Conservation (phyloP, 345 rosid species). For the Linum usitatissimum region DNA sequence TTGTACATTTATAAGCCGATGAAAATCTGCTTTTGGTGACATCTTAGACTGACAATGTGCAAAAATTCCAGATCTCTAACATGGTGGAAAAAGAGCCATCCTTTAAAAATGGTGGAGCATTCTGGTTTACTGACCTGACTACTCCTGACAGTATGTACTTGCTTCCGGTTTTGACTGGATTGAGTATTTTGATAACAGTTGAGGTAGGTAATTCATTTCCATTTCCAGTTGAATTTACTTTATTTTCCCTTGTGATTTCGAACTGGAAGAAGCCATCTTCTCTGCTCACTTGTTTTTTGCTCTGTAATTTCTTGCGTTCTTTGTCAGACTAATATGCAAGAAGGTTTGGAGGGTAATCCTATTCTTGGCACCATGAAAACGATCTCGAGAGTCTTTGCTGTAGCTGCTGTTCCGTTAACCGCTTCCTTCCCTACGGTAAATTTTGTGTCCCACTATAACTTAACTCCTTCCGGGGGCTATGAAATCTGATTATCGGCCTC, state of each 20-base stretch:
- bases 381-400: conserved; percentile 48
- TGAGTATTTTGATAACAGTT: conserved; percentile 58
- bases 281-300: no score
- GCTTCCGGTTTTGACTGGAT: conserved; percentile 56
- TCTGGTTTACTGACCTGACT: conserved; percentile 70
- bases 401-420: conserved; percentile 60
- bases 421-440: conserved; percentile 66
- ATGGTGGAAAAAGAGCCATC: conserved; percentile 92
- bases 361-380: conserved; percentile 43
- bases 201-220: conserved; percentile 45
- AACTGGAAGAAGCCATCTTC: no score
- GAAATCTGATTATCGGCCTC: not conserved
- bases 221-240: not conserved
- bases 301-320: not conserved
- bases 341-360: conserved; percentile 88
- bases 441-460: not conserved
- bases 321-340: conserved; percentile 61
- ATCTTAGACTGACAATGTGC: not conserved
- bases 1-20: not conserved
- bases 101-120: conserved; percentile 71
- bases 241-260: not conserved
- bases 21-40: not conserved
- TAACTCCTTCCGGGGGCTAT: not conserved
- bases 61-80: conserved; percentile 39
- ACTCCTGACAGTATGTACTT: conserved; percentile 59